A percentile compares a stretch with the other conserved stretches of the same genome.
Conservation (phyloP, 2,329 filamentous ascomycete species). For the Talaromyces piceae region DNA sequence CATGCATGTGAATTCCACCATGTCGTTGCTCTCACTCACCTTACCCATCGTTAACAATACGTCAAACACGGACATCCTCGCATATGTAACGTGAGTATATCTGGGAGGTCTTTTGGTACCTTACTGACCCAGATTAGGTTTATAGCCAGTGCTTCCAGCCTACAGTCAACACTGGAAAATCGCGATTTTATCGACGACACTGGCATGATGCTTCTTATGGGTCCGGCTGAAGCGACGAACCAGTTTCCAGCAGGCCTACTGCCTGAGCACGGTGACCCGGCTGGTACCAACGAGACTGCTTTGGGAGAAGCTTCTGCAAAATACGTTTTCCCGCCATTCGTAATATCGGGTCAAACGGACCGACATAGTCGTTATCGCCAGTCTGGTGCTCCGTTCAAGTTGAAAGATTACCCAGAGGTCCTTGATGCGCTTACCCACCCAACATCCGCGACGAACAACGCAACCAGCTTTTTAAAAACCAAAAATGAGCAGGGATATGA, state of each 20-base stretch:
- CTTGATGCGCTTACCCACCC: conserved; percentile 51
- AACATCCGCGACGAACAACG: conserved; percentile 52
- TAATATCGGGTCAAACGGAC: not conserved
- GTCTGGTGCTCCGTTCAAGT: conserved; percentile 48
- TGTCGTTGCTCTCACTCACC: conserved; percentile 73
- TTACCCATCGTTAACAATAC: conserved; percentile 67
- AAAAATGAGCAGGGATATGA: conserved; percentile 61
- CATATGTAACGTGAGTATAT: conserved; percentile 69
- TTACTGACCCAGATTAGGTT: conserved; percentile 50
- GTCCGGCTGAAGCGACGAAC: conserved; percentile 2
- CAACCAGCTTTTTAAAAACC: conserved; percentile 61
- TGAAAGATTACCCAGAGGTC: conserved; percentile 57
- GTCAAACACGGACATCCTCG: conserved; percentile 57
- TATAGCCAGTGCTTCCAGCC: conserved; percentile 39
- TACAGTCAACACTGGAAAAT: conserved; percentile 38
- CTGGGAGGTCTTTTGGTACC: conserved; percentile 44
- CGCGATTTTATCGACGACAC: conserved; percentile 5
- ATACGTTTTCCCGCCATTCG: conserved; percentile 4
- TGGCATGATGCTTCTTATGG: conserved; percentile 3
- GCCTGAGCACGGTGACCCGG: not conserved
- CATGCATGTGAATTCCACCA: conserved; percentile 61
- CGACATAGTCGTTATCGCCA: conserved; percentile 5
- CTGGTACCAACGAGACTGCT: not conserved
- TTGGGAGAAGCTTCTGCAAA: conserved; percentile 3
- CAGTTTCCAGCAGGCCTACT: not conserved